These are phyloP conservation scores for Anaeromyces robustus DNA, from an alignment of 192 early-diverging fungal species.

Conservation along the genomic window DNA sequence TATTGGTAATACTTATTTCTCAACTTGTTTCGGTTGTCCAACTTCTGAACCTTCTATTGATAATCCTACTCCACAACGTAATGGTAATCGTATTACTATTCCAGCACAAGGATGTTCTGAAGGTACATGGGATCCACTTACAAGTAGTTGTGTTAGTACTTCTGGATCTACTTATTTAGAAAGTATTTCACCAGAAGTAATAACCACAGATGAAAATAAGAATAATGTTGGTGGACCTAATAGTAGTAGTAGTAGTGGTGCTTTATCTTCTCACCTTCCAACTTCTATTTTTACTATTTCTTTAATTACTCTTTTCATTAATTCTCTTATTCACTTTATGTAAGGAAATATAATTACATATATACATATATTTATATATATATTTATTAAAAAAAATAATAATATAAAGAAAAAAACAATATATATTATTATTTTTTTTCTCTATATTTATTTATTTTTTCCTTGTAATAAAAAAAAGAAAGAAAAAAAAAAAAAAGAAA, in stretches of 20 bases:
- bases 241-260: neutral
- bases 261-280: neutral
- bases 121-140: neutral
- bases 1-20: slow-evolving; percentile 24
- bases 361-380: too few relatives aligned
- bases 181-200: neutral
- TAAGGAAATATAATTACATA: neutral
- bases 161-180: neutral
- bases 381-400: too few relatives aligned
- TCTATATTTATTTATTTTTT: too few relatives aligned
- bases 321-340: neutral
- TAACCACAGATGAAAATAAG: neutral
- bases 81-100: neutral
- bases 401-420: too few relatives aligned
- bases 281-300: neutral
- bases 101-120: neutral
- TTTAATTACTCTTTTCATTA: neutral
- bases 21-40: slow-evolving; percentile 41
- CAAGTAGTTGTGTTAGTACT: neutral
- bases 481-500: too few relatives aligned
- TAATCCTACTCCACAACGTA: slow-evolving; percentile 21
- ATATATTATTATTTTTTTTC: too few relatives aligned
- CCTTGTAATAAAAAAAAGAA: too few relatives aligned
- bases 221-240: neutral
- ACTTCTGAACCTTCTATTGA: slow-evolving; percentile 12